Percentiles rank a stretch among this genome's conserved stretches.
Evolutionary conservation across 805 yeast genomes (phyloP).

Genomic region (Priceomyces haplophilus): DNA sequence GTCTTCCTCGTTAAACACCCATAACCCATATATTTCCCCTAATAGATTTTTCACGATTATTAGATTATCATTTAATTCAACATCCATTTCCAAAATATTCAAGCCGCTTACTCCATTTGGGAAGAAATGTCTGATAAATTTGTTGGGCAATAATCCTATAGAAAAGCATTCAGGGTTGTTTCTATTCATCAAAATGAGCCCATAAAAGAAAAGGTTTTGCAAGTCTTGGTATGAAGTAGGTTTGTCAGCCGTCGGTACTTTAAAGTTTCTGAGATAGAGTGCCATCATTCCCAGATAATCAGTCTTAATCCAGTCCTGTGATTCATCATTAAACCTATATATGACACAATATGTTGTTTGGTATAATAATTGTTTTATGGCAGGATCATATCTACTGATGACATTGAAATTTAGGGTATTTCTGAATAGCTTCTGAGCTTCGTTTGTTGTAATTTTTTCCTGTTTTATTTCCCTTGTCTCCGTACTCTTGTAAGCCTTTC

Average conservation of each 20-base stretch:
- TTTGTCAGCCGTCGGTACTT: constrained; percentile 18
- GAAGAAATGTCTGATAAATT: constrained; percentile 44
- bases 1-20: constrained; percentile 72
- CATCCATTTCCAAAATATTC: constrained; percentile 49
- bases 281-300: constrained; percentile 72
- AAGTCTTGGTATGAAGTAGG: constrained; percentile 27
- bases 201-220: constrained; percentile 55
- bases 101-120: constrained; percentile 29
- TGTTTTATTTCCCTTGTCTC: constrained; percentile 9
- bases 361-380: constrained; percentile 61
- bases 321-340: constrained; percentile 55
- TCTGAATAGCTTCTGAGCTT: constrained; percentile 59
- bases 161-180: constrained; percentile 68
- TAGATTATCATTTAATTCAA: constrained; percentile 66
- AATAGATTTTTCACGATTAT: constrained; percentile 64
- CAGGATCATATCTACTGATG: constrained; percentile 72
- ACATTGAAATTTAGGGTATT: constrained; percentile 73
- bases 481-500: neutral
- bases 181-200: constrained; percentile 67
- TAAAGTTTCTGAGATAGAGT: constrained; percentile 53
- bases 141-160: constrained; percentile 61
- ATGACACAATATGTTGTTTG: constrained; percentile 71
- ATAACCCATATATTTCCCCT: constrained; percentile 73
- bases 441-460: constrained; percentile 39
- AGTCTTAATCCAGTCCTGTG: constrained; percentile 66